Evolutionary conservation across 129 eudicot species (phyloP).

Genomic region (Deinandra increscens): DNA sequence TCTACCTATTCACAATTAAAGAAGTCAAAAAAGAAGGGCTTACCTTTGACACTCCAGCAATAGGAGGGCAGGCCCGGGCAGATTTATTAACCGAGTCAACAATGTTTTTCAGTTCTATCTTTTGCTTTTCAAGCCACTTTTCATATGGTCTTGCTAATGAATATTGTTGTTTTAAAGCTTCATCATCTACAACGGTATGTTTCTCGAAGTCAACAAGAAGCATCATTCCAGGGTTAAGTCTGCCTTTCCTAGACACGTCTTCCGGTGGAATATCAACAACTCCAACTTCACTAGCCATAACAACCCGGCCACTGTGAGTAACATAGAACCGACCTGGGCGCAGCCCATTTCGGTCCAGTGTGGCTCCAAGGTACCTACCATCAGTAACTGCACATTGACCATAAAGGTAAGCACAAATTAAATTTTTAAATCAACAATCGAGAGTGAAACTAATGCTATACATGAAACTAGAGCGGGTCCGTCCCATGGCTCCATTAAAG

Average conservation of each 20-base stretch:
- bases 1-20: too few species aligned
- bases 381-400: conserved; percentile 74
- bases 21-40: conserved; percentile 17
- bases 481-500: conserved; percentile 99
- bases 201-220: conserved; percentile 97
- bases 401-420: conserved; percentile 29
- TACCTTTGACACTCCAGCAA: conserved; percentile 70
- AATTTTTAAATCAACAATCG: not conserved
- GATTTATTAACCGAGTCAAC: conserved; percentile 73
- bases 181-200: conserved; percentile 94
- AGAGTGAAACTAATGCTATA: conserved; percentile 30
- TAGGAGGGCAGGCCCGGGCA: conserved; percentile 51
- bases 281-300: conserved; percentile 99
- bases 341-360: conserved; percentile 86
- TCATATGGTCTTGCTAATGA: conserved; percentile 82
- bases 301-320: conserved; percentile 91
- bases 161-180: conserved; percentile 87
- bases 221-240: conserved; percentile 99
- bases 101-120: conserved; percentile 71
- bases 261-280: conserved; percentile 98
- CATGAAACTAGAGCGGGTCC: conserved; percentile 98
- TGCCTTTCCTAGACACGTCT: conserved; percentile 87
- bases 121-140: conserved; percentile 81
- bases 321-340: conserved; percentile 95
- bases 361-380: conserved; percentile 98